These are phyloP conservation scores for Zhuliangozyma blackwelliae DNA, from an alignment of 1,139 yeast genomes.

Conservation along the genomic window DNA sequence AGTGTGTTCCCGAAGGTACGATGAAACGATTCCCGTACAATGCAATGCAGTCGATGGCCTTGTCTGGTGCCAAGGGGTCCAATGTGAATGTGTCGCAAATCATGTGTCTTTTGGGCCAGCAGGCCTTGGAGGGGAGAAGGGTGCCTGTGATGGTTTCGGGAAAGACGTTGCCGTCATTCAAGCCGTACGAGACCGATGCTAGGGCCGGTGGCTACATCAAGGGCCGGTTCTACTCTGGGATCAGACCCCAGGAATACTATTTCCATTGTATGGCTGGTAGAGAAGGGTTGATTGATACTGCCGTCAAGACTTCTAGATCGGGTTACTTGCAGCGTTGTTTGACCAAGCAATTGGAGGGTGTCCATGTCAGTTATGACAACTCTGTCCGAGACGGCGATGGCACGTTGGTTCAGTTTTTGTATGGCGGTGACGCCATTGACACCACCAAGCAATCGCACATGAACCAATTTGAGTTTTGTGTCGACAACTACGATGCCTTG, in stretches of 20 bases:
- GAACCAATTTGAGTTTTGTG: conserved; percentile 90
- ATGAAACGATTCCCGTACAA: conserved; percentile 94
- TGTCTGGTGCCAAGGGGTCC: conserved; percentile 99
- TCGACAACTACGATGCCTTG: conserved; percentile 84
- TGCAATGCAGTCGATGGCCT: conserved; percentile 98
- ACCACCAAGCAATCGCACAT: conserved; percentile 92
- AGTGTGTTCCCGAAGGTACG: conserved; percentile 95
- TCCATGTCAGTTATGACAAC: conserved; percentile 89
- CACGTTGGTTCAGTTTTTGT: conserved; percentile 85
- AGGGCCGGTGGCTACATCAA: conserved; percentile 98
- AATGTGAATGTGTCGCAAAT: conserved; percentile 97
- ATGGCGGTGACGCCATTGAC: conserved; percentile 97
- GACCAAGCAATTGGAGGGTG: conserved; percentile 97
- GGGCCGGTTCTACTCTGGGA: conserved; percentile 96
- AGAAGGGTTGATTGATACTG: conserved; percentile 99
- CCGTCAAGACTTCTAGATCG: conserved; percentile 97
- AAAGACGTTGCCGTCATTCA: conserved; percentile 93
- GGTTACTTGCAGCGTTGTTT: conserved; percentile 98
- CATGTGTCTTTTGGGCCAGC: conserved; percentile 99
- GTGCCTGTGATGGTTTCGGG: conserved; percentile 99
- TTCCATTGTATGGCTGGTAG: conserved; percentile 99
- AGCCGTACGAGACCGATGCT: conserved; percentile 94
- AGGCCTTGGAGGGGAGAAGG: conserved; percentile 98
- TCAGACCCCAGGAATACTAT: conserved; percentile 98
- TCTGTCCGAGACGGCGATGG: conserved; percentile 97